A percentile compares a stretch with the other conserved stretches of the same genome.
phyloP scores from a whole-genome alignment of 352 stramenopile genomes.

The Pythium grandisporangium region DNA sequence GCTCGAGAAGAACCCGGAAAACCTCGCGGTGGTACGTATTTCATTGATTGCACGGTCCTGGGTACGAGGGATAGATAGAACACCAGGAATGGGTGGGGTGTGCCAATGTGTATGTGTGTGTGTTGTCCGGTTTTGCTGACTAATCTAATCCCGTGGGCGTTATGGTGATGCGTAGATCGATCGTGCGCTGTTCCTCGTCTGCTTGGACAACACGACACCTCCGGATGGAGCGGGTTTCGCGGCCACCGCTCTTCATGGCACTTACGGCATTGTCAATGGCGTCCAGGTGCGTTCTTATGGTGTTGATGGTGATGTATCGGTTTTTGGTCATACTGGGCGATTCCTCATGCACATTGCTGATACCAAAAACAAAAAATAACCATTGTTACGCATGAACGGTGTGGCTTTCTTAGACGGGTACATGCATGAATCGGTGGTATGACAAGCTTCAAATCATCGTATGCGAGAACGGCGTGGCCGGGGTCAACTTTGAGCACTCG shows the following conservation, averaged over 20 bases:
- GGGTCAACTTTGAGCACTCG: conserved; percentile 97
- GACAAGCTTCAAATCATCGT: conserved; percentile 96
- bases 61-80: too few relatives aligned
- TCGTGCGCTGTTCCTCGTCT: conserved; percentile 91
- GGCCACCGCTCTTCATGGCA: conserved; percentile 88
- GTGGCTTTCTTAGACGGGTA: conserved; percentile 75
- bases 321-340: too few relatives aligned
- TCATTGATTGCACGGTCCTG: too few relatives aligned
- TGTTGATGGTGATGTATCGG: neutral
- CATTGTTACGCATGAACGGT: neutral
- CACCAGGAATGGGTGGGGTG: too few relatives aligned
- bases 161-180: conserved; percentile 65
- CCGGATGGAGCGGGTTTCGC: conserved; percentile 65
- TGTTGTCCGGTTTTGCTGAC: too few relatives aligned
- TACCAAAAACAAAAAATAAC: too few relatives aligned
- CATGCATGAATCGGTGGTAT: conserved; percentile 97
- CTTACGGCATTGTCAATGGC: conserved; percentile 76
- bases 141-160: too few relatives aligned
- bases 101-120: too few relatives aligned
- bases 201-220: conserved; percentile 89
- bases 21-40: conserved; percentile 57
- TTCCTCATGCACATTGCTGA: too few relatives aligned
- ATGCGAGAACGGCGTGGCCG: conserved; percentile 89
- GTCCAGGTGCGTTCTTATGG: conserved; percentile 26
- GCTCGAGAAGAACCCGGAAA: conserved; percentile 65